Evolutionary conservation across 108 stramenopile species (phyloP).

Genomic region (Cyclotella cryptica): DNA sequence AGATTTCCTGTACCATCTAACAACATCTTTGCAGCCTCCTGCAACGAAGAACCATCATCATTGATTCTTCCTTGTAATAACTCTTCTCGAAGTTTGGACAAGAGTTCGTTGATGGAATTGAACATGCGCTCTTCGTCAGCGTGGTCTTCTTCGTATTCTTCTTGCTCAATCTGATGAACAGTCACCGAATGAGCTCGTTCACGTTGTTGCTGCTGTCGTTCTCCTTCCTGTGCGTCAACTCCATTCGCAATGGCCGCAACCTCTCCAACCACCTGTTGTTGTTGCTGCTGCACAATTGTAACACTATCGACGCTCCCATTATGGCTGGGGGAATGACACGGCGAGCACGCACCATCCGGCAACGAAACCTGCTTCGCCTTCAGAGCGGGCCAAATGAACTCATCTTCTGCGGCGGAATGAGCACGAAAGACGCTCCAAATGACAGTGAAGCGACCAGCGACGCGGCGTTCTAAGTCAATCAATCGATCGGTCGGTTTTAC

Average conservation of each 20-base stretch:
- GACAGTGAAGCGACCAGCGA: constrained; percentile 88
- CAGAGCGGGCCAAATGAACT: constrained; percentile 96
- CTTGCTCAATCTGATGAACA: constrained; percentile 75
- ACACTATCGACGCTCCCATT: background rate
- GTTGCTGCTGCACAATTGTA: background rate
- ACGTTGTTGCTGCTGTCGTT: constrained; percentile 16
- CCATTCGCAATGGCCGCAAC: constrained; percentile 14
- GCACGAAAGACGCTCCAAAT: constrained; percentile 95
- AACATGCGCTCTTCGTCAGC: constrained; percentile 93
- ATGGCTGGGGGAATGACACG: background rate
- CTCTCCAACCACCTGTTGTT: background rate
- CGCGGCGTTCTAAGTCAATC: constrained; percentile 66
- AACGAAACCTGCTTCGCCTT: constrained; percentile 62
- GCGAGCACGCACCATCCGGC: constrained; percentile 11
- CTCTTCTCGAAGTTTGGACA: constrained; percentile 62
- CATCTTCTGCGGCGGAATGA: constrained; percentile 95
- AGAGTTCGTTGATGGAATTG: constrained; percentile 68
- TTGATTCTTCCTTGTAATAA: constrained; percentile 39
- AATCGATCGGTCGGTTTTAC: constrained; percentile 14
- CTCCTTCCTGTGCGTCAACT: constrained; percentile 2
- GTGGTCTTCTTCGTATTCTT: constrained; percentile 95
- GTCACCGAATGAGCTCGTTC: constrained; percentile 43
- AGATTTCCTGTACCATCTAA: constrained; percentile 60
- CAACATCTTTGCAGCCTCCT: constrained; percentile 57
- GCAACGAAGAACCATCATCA: constrained; percentile 31